Evolutionary conservation across 73 alveolate species (phyloP).

Genomic region (Paramecium tetraurelia): DNA sequence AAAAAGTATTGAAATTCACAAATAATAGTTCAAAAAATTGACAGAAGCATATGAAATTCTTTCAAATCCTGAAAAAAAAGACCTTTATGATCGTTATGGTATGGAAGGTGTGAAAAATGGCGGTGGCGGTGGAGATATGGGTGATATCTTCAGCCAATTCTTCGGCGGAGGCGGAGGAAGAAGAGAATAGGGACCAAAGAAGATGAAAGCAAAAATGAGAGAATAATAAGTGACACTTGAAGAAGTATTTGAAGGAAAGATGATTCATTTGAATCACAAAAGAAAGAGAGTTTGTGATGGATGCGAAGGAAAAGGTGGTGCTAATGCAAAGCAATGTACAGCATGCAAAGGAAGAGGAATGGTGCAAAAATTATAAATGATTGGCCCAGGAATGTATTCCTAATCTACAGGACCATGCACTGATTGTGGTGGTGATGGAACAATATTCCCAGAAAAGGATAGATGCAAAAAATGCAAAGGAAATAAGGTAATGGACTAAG

Average conservation of each 20-base stretch:
- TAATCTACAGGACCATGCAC: slow-evolving; percentile 90
- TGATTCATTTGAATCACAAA: slow-evolving; percentile 84
- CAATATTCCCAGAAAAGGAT: slow-evolving; percentile 73
- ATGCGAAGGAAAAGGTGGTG: slow-evolving; percentile 93
- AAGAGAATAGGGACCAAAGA: slow-evolving; percentile 77
- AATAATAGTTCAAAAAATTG: slow-evolving; percentile 83
- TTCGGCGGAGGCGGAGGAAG: slow-evolving; percentile 88
- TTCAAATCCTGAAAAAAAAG: slow-evolving; percentile 92
- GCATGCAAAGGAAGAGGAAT: slow-evolving; percentile 94
- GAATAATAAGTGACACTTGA: slow-evolving; percentile 84
- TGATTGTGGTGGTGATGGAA: slow-evolving; percentile 96
- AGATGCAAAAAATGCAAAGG: slow-evolving; percentile 90
- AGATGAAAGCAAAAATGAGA: slow-evolving; percentile 83
- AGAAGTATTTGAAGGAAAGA: slow-evolving; percentile 92
- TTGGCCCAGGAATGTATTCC: slow-evolving; percentile 95
- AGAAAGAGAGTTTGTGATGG: slow-evolving; percentile 85
- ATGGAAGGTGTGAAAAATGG: slow-evolving; percentile 97
- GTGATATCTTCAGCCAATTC: slow-evolving; percentile 86
- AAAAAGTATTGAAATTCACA: slow-evolving; percentile 56
- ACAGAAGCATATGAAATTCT: slow-evolving; percentile 92
- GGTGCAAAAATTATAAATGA: slow-evolving; percentile 81
- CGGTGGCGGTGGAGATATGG: slow-evolving; percentile 81
- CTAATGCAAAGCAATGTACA: slow-evolving; percentile 84
- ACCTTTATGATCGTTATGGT: slow-evolving; percentile 96
- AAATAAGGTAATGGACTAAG: slow-evolving; percentile 78